Evolutionary conservation across 2,329 filamentous ascomycete genomes (phyloP).

Genomic region (Cercospora sesami): DNA sequence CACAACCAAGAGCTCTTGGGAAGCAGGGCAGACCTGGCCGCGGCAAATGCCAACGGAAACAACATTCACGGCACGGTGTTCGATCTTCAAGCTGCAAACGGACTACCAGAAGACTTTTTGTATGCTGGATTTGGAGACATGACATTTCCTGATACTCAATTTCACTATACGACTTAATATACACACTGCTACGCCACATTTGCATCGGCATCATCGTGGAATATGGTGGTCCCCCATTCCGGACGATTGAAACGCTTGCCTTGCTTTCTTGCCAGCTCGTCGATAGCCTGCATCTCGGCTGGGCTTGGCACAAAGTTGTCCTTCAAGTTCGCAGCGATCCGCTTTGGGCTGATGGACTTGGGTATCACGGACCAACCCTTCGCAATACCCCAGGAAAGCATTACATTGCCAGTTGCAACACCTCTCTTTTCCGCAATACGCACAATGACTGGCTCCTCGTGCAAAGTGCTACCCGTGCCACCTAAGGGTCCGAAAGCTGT

Average conservation of each 20-base stretch:
- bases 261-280: conserved; percentile 39
- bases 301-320: conserved; percentile 18
- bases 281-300: conserved; percentile 26
- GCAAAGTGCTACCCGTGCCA: conserved; percentile 18
- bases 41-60: not conserved
- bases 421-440: conserved; percentile 19
- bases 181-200: not conserved
- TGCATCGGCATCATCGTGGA: conserved; percentile 42
- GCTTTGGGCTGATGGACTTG: conserved; percentile 35
- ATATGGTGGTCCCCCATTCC: conserved; percentile 49
- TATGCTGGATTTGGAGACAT: conserved; percentile 18
- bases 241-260: conserved; percentile 49
- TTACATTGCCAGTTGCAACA: conserved; percentile 36
- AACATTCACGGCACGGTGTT: not conserved
- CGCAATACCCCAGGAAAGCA: conserved; percentile 41
- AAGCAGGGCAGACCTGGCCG: not conserved
- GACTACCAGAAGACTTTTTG: conserved; percentile 18
- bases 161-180: not conserved
- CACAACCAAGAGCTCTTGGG: conserved; percentile 1
- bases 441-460: conserved; percentile 18
- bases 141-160: conserved; percentile 16
- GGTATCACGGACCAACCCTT: conserved; percentile 41
- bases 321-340: conserved; percentile 23
- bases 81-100: conserved; percentile 11
- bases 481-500: conserved; percentile 23